Evolutionary conservation across 2,329 filamentous ascomycete species (phyloP), one percentile per base, ranked within the genome.

Genomic region (Cytospora paraplurivora): DNA sequence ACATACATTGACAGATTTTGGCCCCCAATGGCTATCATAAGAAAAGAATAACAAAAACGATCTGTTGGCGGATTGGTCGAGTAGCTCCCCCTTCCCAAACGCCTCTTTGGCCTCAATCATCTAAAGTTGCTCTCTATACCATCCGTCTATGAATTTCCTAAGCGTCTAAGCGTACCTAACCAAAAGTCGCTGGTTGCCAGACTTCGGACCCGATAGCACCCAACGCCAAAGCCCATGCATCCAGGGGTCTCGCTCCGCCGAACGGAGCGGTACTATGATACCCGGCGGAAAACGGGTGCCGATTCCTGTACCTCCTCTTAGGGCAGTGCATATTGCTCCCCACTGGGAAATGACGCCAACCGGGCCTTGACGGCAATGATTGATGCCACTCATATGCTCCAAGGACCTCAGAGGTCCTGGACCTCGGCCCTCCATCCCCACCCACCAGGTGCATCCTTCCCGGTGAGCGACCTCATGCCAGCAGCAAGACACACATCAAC

Each of bases 361-460:
- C 58, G 50, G 27, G 58, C 17, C 49, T 50, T 52, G 35, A 35
- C 32, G 44, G 34, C 41, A 44, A 59, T 49, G 32, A 13, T 44
- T 7, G 21, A 34, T 50, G 13, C 11, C 17, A 21, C n/a, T 52
- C 54, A 35, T 12, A 37, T 35, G 32, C 27, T 38, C 21, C 21
- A 11, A 17, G n/a, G 21, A 41, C 5, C 5, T 72, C 69, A 79
- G 44, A 81, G 59, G 62, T 75, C 76, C 34, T 77, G 78, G 62
- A 82, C 74, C 60, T 79, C 77, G 53, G 71, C 75, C 61, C 76
- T 74, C 81, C 80, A 83, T 44, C 80, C 80, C 75, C 77, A 81
- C 8, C 79, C 77, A 41, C 72, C 74, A 21, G 69, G 65, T n/a
- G 65, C 68, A 53, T 68, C 68, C 12, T 72, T 69, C 53, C 71